A percentile compares a stretch with the other conserved stretches of the same genome.
Conservation (phyloP, 1,139 yeast species). For the Debaryomycetaceae sp. region DNA sequence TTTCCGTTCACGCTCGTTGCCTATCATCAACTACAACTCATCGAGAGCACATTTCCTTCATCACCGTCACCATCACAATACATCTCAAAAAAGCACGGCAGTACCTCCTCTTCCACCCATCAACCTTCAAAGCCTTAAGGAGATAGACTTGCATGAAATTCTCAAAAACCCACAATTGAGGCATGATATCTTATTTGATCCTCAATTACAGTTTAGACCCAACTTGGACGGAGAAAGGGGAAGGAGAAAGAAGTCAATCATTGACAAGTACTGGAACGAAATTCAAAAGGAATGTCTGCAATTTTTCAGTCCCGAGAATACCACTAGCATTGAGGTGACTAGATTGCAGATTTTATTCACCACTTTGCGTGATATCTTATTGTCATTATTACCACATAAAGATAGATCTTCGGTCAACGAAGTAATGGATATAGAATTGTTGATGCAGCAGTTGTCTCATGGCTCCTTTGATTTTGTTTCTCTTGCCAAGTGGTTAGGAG, state of each 20-base stretch:
- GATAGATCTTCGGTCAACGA: conserved; percentile 70
- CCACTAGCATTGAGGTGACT: conserved; percentile 27
- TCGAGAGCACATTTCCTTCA: conserved; percentile 10
- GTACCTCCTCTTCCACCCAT: conserved; percentile 69
- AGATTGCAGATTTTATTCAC: conserved; percentile 66
- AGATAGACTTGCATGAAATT: conserved; percentile 85
- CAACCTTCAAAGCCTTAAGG: conserved; percentile 76
- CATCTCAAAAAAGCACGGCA: conserved; percentile 11
- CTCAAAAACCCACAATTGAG: conserved; percentile 88
- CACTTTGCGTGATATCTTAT: conserved; percentile 72
- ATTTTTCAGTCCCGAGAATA: conserved; percentile 23
- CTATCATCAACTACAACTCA: conserved; percentile 36
- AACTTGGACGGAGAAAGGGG: conserved; percentile 91
- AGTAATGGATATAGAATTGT: conserved; percentile 72
- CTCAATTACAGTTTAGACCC: conserved; percentile 88
- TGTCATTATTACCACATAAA: conserved; percentile 72
- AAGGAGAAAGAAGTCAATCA: conserved; percentile 65
- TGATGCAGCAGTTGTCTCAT: conserved; percentile 71
- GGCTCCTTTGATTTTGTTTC: conserved; percentile 66
- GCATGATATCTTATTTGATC: conserved; percentile 90
- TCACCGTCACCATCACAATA: conserved; percentile 20
- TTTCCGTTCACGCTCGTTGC: conserved; percentile 42
- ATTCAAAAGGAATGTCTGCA: conserved; percentile 60
- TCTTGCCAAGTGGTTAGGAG: conserved; percentile 67
- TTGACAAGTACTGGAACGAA: conserved; percentile 82